Conservation (phyloP, 495 filamentous ascomycete genomes). For the Alectoria sarmentosa region DNA sequence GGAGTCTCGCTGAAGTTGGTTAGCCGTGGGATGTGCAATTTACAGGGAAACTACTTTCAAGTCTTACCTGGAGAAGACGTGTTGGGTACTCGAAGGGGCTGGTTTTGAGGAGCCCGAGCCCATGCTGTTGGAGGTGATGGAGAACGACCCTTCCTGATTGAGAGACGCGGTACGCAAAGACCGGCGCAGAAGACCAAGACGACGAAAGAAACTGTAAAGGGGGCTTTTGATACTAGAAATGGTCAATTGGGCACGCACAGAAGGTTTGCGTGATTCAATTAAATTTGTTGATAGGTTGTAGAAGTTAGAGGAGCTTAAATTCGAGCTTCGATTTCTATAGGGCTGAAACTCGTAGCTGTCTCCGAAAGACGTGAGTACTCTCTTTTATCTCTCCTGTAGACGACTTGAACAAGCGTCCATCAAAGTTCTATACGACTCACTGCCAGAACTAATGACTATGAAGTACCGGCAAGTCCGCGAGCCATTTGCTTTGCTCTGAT, state of each 20-base stretch:
- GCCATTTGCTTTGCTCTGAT: not conserved
- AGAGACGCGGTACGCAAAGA: too few species aligned
- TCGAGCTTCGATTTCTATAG: not conserved
- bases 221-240: not conserved
- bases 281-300: not conserved
- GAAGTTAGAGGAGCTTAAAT: not conserved
- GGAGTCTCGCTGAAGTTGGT: slow-evolving; percentile 58
- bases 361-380: not conserved
- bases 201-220: too few species aligned
- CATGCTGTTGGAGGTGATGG: slow-evolving; percentile 31
- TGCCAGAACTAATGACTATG: not conserved
- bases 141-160: too few species aligned
- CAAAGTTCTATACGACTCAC: not conserved
- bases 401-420: not conserved
- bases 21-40: not conserved
- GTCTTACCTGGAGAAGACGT: slow-evolving; percentile 46
- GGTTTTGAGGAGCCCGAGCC: slow-evolving; percentile 49
- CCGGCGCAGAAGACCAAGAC: not conserved
- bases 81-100: slow-evolving; percentile 42
- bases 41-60: not conserved
- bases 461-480: not conserved
- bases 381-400: not conserved
- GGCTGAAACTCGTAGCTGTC: not conserved
- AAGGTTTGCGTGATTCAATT: not conserved
- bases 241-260: not conserved